Evolutionary conservation across 2,329 filamentous ascomycete genomes (phyloP).

Genomic region (Alternaria sp.): DNA sequence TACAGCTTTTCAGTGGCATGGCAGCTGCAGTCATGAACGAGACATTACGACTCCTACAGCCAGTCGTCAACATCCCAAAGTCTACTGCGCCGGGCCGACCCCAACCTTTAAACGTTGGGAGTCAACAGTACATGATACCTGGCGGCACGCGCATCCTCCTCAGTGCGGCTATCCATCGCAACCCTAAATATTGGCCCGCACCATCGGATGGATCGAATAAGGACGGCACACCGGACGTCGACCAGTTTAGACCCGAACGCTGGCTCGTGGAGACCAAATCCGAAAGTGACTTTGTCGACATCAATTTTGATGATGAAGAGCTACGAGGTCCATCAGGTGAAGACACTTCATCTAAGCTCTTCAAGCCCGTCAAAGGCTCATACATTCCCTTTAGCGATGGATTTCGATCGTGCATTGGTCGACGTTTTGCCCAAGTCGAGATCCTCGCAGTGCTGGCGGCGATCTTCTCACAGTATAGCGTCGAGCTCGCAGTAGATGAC

Average conservation of each 20-base stretch:
- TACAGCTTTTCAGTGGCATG: constrained; percentile 72
- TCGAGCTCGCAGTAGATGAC: constrained; percentile 72
- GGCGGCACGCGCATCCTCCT: constrained; percentile 65
- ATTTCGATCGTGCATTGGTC: constrained; percentile 63
- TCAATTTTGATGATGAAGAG: constrained; percentile 60
- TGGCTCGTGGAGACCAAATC: constrained; percentile 64
- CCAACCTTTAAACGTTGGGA: constrained; percentile 68
- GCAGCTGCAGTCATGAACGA: constrained; percentile 80
- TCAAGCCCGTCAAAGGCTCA: constrained; percentile 57
- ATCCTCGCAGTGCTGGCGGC: constrained; percentile 63
- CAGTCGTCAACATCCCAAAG: constrained; percentile 77
- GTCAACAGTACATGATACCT: constrained; percentile 67
- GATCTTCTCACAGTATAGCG: constrained; percentile 66
- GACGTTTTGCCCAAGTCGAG: constrained; percentile 66
- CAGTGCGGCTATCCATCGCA: constrained; percentile 65
- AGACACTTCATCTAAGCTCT: constrained; percentile 70
- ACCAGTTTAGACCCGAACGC: constrained; percentile 75
- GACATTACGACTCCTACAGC: constrained; percentile 75
- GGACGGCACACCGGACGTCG: constrained; percentile 61
- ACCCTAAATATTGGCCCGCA: constrained; percentile 76
- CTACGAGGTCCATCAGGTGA: constrained; percentile 67
- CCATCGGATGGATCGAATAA: constrained; percentile 37
- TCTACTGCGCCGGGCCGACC: constrained; percentile 55
- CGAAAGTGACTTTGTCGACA: constrained; percentile 45
- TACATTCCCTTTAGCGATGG: constrained; percentile 66